Evolutionary conservation across 495 filamentous ascomycete species (phyloP).

Genomic region (Jackrogersella multiformis): DNA sequence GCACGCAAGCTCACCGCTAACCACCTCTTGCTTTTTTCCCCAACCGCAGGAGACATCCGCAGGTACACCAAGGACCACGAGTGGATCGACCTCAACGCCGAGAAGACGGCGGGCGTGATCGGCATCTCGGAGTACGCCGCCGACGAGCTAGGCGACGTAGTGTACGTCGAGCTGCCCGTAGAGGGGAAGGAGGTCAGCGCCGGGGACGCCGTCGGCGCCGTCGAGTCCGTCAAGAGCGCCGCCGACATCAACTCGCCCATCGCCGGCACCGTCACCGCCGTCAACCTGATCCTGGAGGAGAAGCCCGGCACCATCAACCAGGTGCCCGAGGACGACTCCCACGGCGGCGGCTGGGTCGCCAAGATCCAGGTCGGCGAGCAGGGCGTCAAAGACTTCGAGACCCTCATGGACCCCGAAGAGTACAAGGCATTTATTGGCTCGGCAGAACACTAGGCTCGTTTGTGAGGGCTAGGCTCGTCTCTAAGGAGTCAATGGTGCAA

Average conservation of each 20-base stretch:
- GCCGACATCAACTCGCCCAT: slow-evolving; percentile 94
- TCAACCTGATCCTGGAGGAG: slow-evolving; percentile 79
- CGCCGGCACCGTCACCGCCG: slow-evolving; percentile 73
- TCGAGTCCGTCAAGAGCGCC: slow-evolving; percentile 97
- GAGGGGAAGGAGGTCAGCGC: slow-evolving; percentile 67
- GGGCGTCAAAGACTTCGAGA: slow-evolving; percentile 71
- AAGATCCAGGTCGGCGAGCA: slow-evolving; percentile 78
- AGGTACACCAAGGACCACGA: slow-evolving; percentile 98
- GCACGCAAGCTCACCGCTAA: neutral
- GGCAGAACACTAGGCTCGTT: slow-evolving; percentile 43
- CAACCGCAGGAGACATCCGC: slow-evolving; percentile 65
- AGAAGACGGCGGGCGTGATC: slow-evolving; percentile 75
- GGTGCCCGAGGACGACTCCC: slow-evolving; percentile 71
- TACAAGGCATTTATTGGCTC: slow-evolving; percentile 74
- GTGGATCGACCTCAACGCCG: slow-evolving; percentile 87
- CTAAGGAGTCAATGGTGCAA: neutral
- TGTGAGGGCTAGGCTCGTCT: too few relatives aligned
- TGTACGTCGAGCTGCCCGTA: slow-evolving; percentile 92
- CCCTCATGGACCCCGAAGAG: slow-evolving; percentile 73
- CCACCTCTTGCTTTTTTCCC: neutral
- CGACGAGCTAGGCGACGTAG: slow-evolving; percentile 90
- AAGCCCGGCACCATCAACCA: slow-evolving; percentile 88
- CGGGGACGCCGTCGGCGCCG: slow-evolving; percentile 87
- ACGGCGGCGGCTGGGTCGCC: slow-evolving; percentile 91
- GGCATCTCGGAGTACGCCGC: slow-evolving; percentile 94